Conservation (phyloP, 345 rosid genomes). For the Populus ilicifolia region DNA sequence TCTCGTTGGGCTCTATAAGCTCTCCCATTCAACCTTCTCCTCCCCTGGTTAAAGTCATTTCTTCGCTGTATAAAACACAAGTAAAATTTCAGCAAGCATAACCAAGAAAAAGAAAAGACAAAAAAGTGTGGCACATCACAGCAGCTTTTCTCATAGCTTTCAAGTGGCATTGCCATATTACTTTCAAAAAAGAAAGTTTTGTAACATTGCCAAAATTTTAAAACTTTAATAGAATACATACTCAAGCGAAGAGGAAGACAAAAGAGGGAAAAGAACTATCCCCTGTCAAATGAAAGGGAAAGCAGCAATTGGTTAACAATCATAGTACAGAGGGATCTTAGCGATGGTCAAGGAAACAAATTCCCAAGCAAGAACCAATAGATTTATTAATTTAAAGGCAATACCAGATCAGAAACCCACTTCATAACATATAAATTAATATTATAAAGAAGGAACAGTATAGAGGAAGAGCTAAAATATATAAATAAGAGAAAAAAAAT, state of each 20-base stretch:
- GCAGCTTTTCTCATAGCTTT: not conserved
- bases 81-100: conserved; percentile 1
- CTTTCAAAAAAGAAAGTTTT: not conserved
- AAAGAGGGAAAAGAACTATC: not conserved
- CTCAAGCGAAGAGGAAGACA: not conserved
- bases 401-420: not conserved
- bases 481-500: not conserved
- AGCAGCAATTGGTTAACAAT: not conserved
- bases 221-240: not conserved
- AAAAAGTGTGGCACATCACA: not conserved
- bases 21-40: conserved; percentile 58
- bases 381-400: not conserved
- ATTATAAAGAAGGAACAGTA: not conserved
- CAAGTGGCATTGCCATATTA: not conserved
- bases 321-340: not conserved
- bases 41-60: conserved; percentile 53
- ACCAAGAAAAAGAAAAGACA: not conserved
- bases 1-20: conserved; percentile 58
- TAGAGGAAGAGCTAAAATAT: not conserved
- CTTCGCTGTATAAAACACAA: conserved; percentile 45
- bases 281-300: not conserved
- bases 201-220: not conserved
- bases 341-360: not conserved
- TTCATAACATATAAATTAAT: not conserved
- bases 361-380: not conserved